Evolutionary conservation across 148 eudicot genomes (phyloP), one percentile per base, ranked within the genome.

Genomic region (Silene latifolia): DNA sequence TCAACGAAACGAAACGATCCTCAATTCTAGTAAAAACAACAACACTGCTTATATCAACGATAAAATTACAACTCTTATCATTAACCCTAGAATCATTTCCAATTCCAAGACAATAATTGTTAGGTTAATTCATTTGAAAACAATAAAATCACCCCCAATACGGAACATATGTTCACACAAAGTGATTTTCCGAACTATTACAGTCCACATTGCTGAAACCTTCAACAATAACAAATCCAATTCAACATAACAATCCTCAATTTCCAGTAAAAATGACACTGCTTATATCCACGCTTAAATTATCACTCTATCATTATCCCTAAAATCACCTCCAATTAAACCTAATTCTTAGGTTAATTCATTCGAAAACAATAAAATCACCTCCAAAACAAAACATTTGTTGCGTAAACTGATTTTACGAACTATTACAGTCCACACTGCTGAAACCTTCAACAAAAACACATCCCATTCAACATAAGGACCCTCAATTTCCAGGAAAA

Each of bases 171-270:
- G 81, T 54, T 62, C 39, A 76, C 3, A 42, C 69, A 63, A 67
- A 72, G 53, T 72, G 80, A 72, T 73, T n/a, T n/a, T 81, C 77
- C 65, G 68, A 73, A n/a, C 46, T 71, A 72, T 46, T 75, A 18
- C 65, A 72, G 18, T 61, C 79, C 77, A 80, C 58, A 69, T 76
- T 78, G 76, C 69, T 76, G 59, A 74, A 21, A 42, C 85, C 88
- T 81, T 68, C 17, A 46, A 68, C 60, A 65, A 77, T 44, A 14
- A 72, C 27, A 32, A 8, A 79, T 14, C 10, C 68, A 73, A 60
- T 59, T 48, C 35, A 69, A 24, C 24, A 20, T 19, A 59, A 7
- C n/a, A 9, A n/a, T 19, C 39, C 25, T 14, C 67, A 63, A 25
- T 3, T 63, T 39, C 8, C 44, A 39, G 9, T 39, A 39, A 39